Evolutionary conservation across 345 rosid species (phyloP).

Genomic region (Citrus hindsii): DNA sequence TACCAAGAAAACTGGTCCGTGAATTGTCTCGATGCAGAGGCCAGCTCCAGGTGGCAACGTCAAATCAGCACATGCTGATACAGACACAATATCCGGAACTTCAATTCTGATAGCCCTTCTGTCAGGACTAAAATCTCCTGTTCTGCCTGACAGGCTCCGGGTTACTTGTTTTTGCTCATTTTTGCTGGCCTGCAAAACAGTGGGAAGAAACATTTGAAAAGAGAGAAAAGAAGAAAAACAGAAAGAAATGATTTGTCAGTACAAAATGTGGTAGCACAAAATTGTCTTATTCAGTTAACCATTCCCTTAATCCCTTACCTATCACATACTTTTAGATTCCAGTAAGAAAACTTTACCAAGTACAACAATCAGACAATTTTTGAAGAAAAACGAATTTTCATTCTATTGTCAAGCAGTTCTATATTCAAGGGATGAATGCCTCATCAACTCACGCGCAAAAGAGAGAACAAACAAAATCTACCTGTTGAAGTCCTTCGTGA

Average conservation of each 20-base stretch:
- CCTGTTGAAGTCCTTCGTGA: conserved; percentile 91
- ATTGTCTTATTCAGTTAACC: background rate
- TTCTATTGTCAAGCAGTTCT: background rate
- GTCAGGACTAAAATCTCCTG: conserved; percentile 40
- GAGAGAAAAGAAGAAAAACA: background rate
- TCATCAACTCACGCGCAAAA: background rate
- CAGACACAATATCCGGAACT: conserved; percentile 76
- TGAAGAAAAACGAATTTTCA: background rate
- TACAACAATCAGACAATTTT: background rate
- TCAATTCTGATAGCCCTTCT: conserved; percentile 60
- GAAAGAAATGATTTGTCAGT: conserved; percentile 1
- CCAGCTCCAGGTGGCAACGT: conserved; percentile 98
- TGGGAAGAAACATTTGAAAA: background rate
- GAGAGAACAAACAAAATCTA: conserved; percentile 19
- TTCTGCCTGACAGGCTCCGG: conserved; percentile 57
- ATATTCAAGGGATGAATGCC: background rate
- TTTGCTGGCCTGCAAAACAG: conserved; percentile 40
- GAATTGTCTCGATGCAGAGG: conserved; percentile 79
- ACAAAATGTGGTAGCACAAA: background rate
- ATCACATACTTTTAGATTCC: background rate
- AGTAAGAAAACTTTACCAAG: background rate
- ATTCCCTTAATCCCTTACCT: background rate
- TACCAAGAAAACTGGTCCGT: conserved; percentile 82
- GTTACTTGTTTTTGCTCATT: conserved; percentile 55
- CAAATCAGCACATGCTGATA: conserved; percentile 85